Conservation (phyloP, 495 filamentous ascomycete species). For the Lindgomyces ingoldianus region DNA sequence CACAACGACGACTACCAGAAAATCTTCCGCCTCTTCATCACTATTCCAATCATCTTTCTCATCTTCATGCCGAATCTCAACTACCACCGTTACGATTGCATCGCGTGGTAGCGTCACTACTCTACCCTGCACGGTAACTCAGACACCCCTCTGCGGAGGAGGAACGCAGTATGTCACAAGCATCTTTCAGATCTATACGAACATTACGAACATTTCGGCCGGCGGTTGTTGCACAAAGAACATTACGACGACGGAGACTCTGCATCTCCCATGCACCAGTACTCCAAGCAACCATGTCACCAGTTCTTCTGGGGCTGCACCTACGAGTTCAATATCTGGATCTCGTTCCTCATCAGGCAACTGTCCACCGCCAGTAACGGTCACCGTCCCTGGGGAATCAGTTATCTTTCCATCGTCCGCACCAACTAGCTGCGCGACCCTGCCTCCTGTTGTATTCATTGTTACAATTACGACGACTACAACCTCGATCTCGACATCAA, state of each 20-base stretch:
- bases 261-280: background rate
- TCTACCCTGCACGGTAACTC: slow-evolving; percentile 1
- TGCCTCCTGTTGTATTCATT: slow-evolving; percentile 11
- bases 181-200: slow-evolving; percentile 6
- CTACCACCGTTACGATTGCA: background rate
- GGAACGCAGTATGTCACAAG: slow-evolving; percentile 1
- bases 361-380: background rate
- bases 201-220: slow-evolving; percentile 1
- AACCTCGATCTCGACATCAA: slow-evolving; percentile 3
- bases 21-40: background rate
- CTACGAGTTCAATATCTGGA: background rate
- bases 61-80: background rate
- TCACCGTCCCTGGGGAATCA: background rate
- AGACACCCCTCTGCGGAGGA: background rate
- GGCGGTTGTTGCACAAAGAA: slow-evolving; percentile 6
- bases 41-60: background rate
- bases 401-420: background rate
- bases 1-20: background rate
- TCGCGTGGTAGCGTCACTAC: background rate
- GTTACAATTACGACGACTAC: slow-evolving; percentile 12
- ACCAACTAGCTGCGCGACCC: background rate
- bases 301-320: background rate
- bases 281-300: background rate
- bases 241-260: slow-evolving; percentile 1
- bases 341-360: background rate